phyloP scores from a whole-genome alignment of 352 stramenopile species.

The Phytophthora boehmeriae region DNA sequence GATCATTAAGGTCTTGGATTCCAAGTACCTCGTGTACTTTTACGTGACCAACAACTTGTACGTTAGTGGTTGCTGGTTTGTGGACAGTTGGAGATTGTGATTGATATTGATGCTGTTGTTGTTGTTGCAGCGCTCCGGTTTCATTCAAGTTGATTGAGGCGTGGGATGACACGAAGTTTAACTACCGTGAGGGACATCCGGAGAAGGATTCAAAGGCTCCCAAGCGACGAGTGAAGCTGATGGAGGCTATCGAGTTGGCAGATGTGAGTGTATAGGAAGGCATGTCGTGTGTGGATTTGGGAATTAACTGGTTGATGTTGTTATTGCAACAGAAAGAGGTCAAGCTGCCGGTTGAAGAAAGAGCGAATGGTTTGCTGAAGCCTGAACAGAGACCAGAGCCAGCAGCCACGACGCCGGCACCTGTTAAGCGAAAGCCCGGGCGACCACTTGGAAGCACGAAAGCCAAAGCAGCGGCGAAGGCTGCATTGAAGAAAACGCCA shows the following conservation, averaged over 20 bases:
- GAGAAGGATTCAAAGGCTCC: conserved; percentile 75
- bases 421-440: conserved; percentile 53
- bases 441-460: conserved; percentile 50
- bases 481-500: conserved; percentile 15
- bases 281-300: neutral
- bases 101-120: conserved; percentile 9
- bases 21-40: conserved; percentile 81
- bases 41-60: conserved; percentile 84
- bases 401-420: conserved; percentile 19
- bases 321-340: conserved; percentile 57
- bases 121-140: conserved; percentile 45
- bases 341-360: conserved; percentile 54
- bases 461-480: conserved; percentile 27
- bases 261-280: conserved; percentile 46
- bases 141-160: conserved; percentile 69
- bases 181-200: conserved; percentile 68
- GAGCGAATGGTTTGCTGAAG: conserved; percentile 63
- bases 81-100: neutral
- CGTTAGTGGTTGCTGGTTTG: conserved; percentile 8
- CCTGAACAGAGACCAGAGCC: conserved; percentile 18
- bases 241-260: conserved; percentile 71
- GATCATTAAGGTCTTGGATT: conserved; percentile 63
- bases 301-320: conserved; percentile 6
- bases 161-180: conserved; percentile 75
- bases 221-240: conserved; percentile 68